A percentile compares a stretch with the other conserved stretches of the same genome.
phyloP scores from a whole-genome alignment of 306 rosid genomes.

The Quercus suber region DNA sequence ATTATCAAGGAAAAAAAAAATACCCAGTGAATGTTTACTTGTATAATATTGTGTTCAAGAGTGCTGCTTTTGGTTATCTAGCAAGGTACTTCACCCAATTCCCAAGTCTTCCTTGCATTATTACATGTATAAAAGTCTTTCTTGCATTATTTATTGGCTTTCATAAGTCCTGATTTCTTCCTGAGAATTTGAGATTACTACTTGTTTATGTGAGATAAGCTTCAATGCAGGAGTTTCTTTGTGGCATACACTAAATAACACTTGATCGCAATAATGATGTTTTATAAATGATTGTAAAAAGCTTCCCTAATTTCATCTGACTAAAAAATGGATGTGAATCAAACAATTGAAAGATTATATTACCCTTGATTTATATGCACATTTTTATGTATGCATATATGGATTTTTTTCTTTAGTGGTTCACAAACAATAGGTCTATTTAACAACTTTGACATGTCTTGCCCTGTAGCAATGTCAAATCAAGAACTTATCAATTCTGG shows the following conservation, averaged over 20 bases:
- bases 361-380: not conserved
- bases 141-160: not conserved
- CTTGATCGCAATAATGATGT: not conserved
- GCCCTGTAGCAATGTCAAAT: conserved; percentile 81
- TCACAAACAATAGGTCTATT: conserved; percentile 10
- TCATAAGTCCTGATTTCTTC: not conserved
- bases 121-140: too few species aligned
- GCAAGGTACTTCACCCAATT: not conserved
- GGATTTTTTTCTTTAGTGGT: conserved; percentile 7
- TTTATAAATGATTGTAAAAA: not conserved
- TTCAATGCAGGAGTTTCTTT: not conserved
- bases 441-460: conserved; percentile 24
- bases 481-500: conserved; percentile 91
- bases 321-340: not conserved
- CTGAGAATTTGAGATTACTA: not conserved
- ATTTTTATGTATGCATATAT: not conserved
- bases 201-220: not conserved
- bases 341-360: not conserved
- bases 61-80: too few species aligned
- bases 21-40: too few species aligned
- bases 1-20: too few species aligned
- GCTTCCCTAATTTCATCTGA: not conserved
- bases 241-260: not conserved
- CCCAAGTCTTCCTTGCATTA: not conserved
- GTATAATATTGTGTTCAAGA: too few species aligned